phyloP scores from a whole-genome alignment of 202 grass and related monocot genomes.

The Brachypodium distachyon region DNA sequence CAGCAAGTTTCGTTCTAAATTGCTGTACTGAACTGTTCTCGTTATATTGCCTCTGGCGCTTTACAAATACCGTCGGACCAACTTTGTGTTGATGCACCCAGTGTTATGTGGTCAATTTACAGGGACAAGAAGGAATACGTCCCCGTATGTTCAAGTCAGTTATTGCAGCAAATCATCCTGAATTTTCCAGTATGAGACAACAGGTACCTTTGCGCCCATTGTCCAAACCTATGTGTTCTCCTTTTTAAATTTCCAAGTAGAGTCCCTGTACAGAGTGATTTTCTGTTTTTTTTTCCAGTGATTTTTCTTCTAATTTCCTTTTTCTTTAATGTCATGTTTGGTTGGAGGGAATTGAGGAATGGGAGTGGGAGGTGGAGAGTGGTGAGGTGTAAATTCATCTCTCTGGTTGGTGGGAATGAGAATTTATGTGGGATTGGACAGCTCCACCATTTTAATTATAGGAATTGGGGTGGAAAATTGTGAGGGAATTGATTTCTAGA shows the following conservation, averaged over 20 bases:
- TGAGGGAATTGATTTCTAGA: too few species aligned
- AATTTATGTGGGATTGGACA: too few species aligned
- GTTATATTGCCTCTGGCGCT: background rate
- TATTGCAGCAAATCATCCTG: constrained; percentile 79
- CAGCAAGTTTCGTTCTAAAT: background rate
- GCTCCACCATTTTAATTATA: too few species aligned
- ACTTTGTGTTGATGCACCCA: constrained; percentile 2
- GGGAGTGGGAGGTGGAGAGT: too few species aligned
- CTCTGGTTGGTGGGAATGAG: too few species aligned
- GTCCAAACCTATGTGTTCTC: background rate
- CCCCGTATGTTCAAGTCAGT: constrained; percentile 94
- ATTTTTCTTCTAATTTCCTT: background rate
- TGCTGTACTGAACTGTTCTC: background rate
- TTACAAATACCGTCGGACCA: background rate
- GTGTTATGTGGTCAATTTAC: constrained; percentile 8
- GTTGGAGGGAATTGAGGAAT: background rate
- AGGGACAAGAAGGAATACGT: constrained; percentile 79
- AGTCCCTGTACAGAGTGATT: background rate
- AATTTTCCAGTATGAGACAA: constrained; percentile 95
- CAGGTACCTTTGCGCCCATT: constrained; percentile 46
- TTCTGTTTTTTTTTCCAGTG: background rate
- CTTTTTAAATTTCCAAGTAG: background rate
- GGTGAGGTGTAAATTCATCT: too few species aligned
- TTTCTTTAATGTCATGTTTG: background rate
- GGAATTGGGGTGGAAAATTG: too few species aligned